Conservation (phyloP, 2,329 filamentous ascomycete species). For the Colletotrichum sp. region DNA sequence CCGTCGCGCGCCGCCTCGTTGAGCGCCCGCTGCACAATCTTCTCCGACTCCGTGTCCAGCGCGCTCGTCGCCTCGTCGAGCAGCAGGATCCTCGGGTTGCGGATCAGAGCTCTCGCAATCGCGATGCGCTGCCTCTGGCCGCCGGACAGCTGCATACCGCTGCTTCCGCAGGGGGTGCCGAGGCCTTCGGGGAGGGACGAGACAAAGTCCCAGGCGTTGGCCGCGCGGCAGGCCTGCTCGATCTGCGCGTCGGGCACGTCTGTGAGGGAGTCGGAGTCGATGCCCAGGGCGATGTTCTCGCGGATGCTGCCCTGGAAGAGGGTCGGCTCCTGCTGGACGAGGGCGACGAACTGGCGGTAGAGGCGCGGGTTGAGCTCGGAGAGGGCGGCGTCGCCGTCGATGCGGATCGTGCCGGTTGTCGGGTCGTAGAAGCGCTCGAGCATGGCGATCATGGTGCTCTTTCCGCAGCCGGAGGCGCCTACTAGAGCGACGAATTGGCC, state of each 20-base stretch:
- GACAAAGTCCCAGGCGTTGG: slow-evolving; percentile 54
- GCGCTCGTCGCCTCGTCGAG: slow-evolving; percentile 74
- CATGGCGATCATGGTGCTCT: slow-evolving; percentile 64
- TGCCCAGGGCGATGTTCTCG: slow-evolving; percentile 50
- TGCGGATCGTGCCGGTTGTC: slow-evolving; percentile 47
- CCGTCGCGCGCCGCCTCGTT: slow-evolving; percentile 35
- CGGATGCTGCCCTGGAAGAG: slow-evolving; percentile 52
- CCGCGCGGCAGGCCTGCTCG: slow-evolving; percentile 48
- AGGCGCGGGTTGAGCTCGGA: slow-evolving; percentile 48
- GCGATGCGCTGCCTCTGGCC: slow-evolving; percentile 76
- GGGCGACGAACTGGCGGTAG: slow-evolving; percentile 56
- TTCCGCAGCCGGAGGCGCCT: slow-evolving; percentile 62
- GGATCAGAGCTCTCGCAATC: slow-evolving; percentile 74
- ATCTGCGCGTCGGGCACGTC: slow-evolving; percentile 39
- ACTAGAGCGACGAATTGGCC: slow-evolving; percentile 61
- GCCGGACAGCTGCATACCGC: slow-evolving; percentile 72
- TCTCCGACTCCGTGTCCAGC: slow-evolving; percentile 71
- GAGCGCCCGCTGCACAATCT: slow-evolving; percentile 67
- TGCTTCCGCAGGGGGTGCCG: slow-evolving; percentile 67
- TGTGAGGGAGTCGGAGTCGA: slow-evolving; percentile 5
- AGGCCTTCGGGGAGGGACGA: slow-evolving; percentile 52
- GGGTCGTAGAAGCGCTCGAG: slow-evolving; percentile 52
- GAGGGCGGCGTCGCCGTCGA: slow-evolving; percentile 50
- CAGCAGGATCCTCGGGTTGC: slow-evolving; percentile 69
- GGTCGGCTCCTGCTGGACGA: slow-evolving; percentile 64